Conservation (phyloP, 306 rosid species). For the Quillaja saponaria region DNA sequence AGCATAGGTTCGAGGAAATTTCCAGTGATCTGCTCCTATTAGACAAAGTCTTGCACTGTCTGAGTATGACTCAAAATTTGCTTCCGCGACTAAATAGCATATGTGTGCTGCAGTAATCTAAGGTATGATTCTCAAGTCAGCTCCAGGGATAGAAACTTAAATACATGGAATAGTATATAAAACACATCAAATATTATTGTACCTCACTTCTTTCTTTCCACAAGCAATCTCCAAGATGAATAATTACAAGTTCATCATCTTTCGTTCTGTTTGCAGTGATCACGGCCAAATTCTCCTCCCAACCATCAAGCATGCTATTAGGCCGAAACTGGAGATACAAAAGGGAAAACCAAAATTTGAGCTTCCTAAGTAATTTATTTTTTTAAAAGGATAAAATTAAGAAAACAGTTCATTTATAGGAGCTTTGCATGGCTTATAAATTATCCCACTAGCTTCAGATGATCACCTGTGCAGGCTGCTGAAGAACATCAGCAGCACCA, state of each 20-base stretch:
- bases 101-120: constrained; percentile 94
- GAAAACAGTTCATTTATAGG: constrained; percentile 18
- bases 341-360: constrained; percentile 20
- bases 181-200: constrained; percentile 19
- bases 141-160: constrained; percentile 16
- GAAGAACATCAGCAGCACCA: constrained; percentile 42
- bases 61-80: constrained; percentile 78
- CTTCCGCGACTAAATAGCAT: constrained; percentile 93
- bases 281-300: constrained; percentile 93
- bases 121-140: constrained; percentile 37
- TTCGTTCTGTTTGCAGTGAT: constrained; percentile 92
- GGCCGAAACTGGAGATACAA: constrained; percentile 52
- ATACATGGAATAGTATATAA: background rate
- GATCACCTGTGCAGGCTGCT: constrained; percentile 71
- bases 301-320: constrained; percentile 77
- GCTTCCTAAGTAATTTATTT: constrained; percentile 23
- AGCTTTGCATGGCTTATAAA: constrained; percentile 16
- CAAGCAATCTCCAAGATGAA: constrained; percentile 88
- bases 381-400: constrained; percentile 11
- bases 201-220: constrained; percentile 97
- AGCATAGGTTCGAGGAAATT: constrained; percentile 83
- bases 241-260: constrained; percentile 84
- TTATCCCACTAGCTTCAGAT: constrained; percentile 21
- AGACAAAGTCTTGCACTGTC: constrained; percentile 88
- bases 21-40: constrained; percentile 96